phyloP scores from a whole-genome alignment of 1,284 basidiomycete species.

The Trametes pubescens region DNA sequence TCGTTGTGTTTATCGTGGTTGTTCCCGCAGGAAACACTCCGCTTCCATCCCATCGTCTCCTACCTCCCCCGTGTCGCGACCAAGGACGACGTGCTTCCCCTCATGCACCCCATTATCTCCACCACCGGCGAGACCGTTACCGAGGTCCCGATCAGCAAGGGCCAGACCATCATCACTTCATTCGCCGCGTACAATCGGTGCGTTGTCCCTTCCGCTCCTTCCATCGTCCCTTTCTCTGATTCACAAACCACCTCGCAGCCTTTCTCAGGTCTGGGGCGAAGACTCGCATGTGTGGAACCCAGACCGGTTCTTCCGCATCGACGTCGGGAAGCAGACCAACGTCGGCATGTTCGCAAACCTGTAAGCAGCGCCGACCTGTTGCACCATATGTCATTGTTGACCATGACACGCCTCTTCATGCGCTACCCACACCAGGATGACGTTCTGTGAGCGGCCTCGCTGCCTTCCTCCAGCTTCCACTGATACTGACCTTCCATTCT shows the following conservation, averaged over 20 bases:
- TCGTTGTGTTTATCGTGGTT: background rate
- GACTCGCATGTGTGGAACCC: conserved; percentile 61
- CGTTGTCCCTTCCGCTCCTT: background rate
- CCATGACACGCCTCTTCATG: background rate
- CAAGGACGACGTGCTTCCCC: conserved; percentile 50
- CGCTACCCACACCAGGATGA: conserved; percentile 9
- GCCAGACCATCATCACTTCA: conserved; percentile 45
- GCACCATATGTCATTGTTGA: background rate
- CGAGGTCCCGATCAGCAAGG: conserved; percentile 47
- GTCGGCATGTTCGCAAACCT: conserved; percentile 60
- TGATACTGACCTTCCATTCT: background rate
- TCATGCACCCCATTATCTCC: conserved; percentile 46
- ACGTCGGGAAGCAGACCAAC: conserved; percentile 46
- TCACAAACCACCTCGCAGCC: conserved; percentile 25
- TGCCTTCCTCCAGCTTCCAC: background rate
- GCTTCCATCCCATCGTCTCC: conserved; percentile 47
- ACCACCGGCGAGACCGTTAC: conserved; percentile 42
- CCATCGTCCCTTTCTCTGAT: background rate
- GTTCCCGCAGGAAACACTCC: conserved; percentile 46
- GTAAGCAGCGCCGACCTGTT: conserved; percentile 43
- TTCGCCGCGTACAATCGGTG: conserved; percentile 45
- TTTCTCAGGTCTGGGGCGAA: conserved; percentile 53
- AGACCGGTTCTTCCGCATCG: conserved; percentile 52
- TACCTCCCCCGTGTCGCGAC: conserved; percentile 42
- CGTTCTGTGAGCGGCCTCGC: conserved; percentile 23